phyloP scores from a whole-genome alignment of 2,329 filamentous ascomycete species.

The Fusarium drepaniforme region DNA sequence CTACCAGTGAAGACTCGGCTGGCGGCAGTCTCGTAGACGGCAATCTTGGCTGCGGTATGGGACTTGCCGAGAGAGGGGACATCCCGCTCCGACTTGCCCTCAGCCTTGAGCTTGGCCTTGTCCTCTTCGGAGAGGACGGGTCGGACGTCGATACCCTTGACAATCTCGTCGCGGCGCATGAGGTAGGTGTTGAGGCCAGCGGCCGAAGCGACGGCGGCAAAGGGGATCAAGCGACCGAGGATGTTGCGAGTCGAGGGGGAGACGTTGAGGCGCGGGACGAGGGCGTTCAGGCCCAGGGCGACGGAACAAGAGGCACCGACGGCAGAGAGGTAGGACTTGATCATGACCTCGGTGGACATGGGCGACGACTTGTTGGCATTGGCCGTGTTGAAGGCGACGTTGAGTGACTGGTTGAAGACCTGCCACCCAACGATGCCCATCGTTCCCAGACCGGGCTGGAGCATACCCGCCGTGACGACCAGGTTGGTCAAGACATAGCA shows the following conservation, averaged over 20 bases:
- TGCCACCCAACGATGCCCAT: constrained; percentile 93
- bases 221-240: constrained; percentile 90
- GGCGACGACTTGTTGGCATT: constrained; percentile 99
- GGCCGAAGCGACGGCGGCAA: constrained; percentile 92
- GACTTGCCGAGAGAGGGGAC: constrained; percentile 85
- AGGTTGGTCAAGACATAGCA: constrained; percentile 94
- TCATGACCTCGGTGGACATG: constrained; percentile 82
- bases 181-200: constrained; percentile 95
- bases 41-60: constrained; percentile 87
- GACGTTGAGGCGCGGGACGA: constrained; percentile 88
- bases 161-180: constrained; percentile 97
- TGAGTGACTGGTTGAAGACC: constrained; percentile 95
- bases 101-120: constrained; percentile 66
- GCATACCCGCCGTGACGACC: constrained; percentile 96
- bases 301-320: constrained; percentile 95
- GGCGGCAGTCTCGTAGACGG: constrained; percentile 92
- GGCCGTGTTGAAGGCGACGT: constrained; percentile 96
- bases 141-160: constrained; percentile 91
- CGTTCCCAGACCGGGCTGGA: constrained; percentile 87
- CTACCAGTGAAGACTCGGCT: constrained; percentile 94
- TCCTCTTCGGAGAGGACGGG: constrained; percentile 81
- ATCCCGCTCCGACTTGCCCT: constrained; percentile 74
- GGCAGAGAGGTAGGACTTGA: constrained; percentile 91
- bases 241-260: constrained; percentile 81
- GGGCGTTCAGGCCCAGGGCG: constrained; percentile 88